phyloP scores from a whole-genome alignment of 345 rosid genomes.

The Citrus glauca region DNA sequence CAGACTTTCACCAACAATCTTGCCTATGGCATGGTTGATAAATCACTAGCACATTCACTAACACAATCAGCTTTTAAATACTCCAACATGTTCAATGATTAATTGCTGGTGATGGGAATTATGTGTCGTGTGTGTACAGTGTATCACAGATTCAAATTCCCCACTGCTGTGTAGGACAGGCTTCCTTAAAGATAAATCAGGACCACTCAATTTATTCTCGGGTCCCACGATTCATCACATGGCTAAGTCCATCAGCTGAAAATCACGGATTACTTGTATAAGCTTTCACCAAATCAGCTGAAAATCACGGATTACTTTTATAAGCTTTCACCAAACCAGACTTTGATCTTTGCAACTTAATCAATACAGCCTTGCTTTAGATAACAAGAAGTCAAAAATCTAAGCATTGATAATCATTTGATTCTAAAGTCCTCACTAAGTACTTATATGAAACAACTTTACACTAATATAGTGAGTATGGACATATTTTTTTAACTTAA shows the following conservation, averaged over 20 bases:
- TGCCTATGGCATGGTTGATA: too few relatives aligned
- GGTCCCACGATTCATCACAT: conserved; percentile 9
- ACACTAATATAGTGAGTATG: not conserved
- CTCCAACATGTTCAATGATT: not conserved
- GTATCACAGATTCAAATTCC: not conserved
- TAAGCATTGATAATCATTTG: conserved; percentile 16
- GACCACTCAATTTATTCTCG: not conserved
- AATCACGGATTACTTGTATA: not conserved
- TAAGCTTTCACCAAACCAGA: conserved; percentile 20
- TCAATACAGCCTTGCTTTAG: conserved; percentile 40
- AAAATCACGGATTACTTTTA: not conserved
- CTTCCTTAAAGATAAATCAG: not conserved
- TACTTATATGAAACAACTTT: not conserved
- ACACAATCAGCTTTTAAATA: not conserved
- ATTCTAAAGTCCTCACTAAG: conserved; percentile 20
- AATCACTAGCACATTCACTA: not conserved
- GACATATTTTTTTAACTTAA: not conserved
- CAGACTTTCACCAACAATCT: not conserved
- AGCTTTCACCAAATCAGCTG: conserved; percentile 11
- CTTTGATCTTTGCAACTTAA: conserved; percentile 47
- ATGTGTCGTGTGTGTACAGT: not conserved
- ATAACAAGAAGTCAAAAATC: conserved; percentile 35
- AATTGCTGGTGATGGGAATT: not conserved
- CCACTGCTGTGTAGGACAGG: not conserved
- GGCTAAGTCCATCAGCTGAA: not conserved